A percentile compares a stretch with the other conserved stretches of the same genome.
These are phyloP conservation scores for Cercophora scortea DNA, from an alignment of 495 filamentous ascomycete genomes.

Conservation along the genomic window DNA sequence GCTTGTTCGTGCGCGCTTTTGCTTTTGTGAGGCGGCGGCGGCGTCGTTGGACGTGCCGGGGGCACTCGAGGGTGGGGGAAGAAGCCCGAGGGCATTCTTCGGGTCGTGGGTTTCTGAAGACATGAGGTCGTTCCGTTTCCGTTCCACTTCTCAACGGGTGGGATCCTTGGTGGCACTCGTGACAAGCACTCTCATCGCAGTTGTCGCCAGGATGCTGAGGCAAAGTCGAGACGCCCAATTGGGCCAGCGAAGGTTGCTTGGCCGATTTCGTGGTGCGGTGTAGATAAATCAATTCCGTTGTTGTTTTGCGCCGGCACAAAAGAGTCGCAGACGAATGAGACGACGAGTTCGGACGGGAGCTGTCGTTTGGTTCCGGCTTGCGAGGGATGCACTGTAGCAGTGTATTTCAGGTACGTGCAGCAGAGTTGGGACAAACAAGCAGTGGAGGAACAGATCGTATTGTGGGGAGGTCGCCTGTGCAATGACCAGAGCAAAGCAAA, in stretches of 20 bases:
- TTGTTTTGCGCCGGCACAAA: not conserved
- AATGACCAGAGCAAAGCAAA: no score
- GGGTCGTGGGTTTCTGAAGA: not conserved
- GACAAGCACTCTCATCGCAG: not conserved
- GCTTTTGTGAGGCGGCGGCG: conserved; percentile 14
- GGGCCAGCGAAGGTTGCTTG: not conserved
- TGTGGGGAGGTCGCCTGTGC: no score
- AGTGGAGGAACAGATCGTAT: no score
- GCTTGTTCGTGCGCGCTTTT: conserved; percentile 33
- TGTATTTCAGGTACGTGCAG: not conserved
- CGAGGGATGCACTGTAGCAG: no score
- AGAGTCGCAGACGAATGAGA: not conserved
- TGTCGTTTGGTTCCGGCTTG: not conserved
- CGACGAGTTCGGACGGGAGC: not conserved
- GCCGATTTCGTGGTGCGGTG: no score
- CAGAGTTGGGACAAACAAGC: not conserved
- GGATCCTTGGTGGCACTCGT: not conserved
- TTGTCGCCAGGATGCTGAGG: not conserved
- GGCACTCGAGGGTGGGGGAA: not conserved
- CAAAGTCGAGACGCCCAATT: not conserved
- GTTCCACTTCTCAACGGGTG: not conserved
- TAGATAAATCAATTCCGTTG: not conserved
- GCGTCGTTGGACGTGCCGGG: conserved; percentile 6
- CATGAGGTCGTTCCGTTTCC: conserved; percentile 2
- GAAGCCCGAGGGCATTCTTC: not conserved